phyloP scores from a whole-genome alignment of 352 stramenopile species.

The Thalassiosira mediterranea region DNA sequence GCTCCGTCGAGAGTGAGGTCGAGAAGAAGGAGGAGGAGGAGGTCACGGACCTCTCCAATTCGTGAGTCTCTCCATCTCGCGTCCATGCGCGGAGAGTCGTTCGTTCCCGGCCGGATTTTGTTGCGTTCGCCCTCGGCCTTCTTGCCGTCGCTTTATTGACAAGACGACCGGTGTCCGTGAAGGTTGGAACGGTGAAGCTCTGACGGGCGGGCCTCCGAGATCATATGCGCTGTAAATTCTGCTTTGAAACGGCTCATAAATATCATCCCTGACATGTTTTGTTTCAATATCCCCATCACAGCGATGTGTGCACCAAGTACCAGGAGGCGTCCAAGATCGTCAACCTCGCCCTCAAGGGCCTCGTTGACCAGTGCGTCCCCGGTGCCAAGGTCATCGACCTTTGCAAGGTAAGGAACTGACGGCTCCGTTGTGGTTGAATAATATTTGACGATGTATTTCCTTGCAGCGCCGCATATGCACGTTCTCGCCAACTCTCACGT shows the following conservation, averaged over 20 bases:
- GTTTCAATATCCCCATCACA: neutral
- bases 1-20: constrained; percentile 78
- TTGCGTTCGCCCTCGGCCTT: too few species aligned
- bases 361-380: constrained; percentile 92
- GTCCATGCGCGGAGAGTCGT: neutral
- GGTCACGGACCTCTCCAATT: constrained; percentile 81
- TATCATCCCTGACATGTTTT: constrained; percentile 8
- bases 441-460: too few species aligned
- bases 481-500: neutral
- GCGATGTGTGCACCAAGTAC: constrained; percentile 90
- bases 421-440: too few species aligned
- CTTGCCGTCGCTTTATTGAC: too few species aligned
- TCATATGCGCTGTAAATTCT: neutral
- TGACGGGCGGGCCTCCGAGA: neutral
- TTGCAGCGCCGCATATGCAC: too few species aligned
- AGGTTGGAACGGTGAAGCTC: neutral
- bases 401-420: constrained; percentile 85
- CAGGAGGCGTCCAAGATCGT: constrained; percentile 97
- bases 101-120: neutral
- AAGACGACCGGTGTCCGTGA: too few species aligned
- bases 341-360: constrained; percentile 94
- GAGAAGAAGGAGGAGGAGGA: constrained; percentile 87
- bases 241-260: too few species aligned
- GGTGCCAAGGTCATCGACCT: constrained; percentile 95
- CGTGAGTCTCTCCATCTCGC: constrained; percentile 44